Evolutionary conservation across 192 early-diverging fungal genomes (phyloP).

Genomic region (Funneliformis mosseae): DNA sequence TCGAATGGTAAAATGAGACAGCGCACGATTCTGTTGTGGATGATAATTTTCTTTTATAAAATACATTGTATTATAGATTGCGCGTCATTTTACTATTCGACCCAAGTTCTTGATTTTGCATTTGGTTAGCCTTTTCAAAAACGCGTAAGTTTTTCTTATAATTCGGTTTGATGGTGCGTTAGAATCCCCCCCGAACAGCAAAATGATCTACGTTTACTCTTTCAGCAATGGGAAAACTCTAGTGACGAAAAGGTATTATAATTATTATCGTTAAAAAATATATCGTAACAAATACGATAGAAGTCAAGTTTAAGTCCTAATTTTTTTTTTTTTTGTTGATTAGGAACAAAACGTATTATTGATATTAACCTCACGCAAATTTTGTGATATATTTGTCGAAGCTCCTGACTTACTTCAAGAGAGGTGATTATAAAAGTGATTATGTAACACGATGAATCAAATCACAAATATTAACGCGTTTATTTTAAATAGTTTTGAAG

Average conservation of each 20-base stretch:
- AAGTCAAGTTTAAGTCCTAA: no score
- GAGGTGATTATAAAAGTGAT: background rate
- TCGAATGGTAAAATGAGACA: background rate
- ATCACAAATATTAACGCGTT: background rate
- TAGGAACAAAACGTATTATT: conserved; percentile 43
- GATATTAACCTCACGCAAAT: conserved; percentile 33
- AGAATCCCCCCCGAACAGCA: conserved; percentile 30
- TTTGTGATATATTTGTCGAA: conserved; percentile 40
- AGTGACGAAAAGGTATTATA: conserved; percentile 25
- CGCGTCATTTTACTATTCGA: background rate
- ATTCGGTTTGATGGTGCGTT: conserved; percentile 11
- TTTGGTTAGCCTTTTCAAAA: conserved; percentile 4
- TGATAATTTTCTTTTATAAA: background rate
- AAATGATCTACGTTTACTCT: conserved; percentile 26
- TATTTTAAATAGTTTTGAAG: conserved; percentile 27
- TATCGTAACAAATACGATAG: background rate
- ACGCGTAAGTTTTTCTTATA: conserved; percentile 3
- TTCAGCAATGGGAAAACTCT: conserved; percentile 29
- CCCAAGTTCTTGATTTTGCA: background rate
- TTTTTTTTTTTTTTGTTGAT: background rate
- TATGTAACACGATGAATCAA: background rate
- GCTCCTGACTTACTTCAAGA: conserved; percentile 16
- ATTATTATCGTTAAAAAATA: background rate
- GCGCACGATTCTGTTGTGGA: background rate
- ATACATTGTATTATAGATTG: background rate